Evolutionary conservation across 768 basidiomycete species (phyloP).

Genomic region (Pleurotus sapidus): DNA sequence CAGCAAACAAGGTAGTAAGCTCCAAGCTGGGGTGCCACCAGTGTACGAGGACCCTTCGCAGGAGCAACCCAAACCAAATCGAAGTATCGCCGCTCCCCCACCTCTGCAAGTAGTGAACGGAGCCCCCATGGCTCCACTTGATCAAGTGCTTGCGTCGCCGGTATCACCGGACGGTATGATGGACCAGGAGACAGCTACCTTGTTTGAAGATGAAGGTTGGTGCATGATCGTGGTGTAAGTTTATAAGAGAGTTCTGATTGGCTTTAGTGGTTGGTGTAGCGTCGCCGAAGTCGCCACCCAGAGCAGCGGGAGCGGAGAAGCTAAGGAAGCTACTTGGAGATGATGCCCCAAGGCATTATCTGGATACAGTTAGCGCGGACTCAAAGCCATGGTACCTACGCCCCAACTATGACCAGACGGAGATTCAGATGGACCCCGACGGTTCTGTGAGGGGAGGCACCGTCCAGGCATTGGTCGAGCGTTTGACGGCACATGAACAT

Average conservation of each 20-base stretch:
- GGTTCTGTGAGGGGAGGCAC: conserved; percentile 86
- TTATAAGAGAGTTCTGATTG: neutral
- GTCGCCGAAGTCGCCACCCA: conserved; percentile 26
- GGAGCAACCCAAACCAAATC: neutral
- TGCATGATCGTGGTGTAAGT: neutral
- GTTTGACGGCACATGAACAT: conserved; percentile 87
- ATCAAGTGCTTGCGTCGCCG: conserved; percentile 2
- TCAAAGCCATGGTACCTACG: conserved; percentile 80
- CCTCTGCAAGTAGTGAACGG: conserved; percentile 18
- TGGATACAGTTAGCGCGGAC: conserved; percentile 41
- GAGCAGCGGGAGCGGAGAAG: conserved; percentile 45
- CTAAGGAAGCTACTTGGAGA: conserved; percentile 67
- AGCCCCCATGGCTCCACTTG: conserved; percentile 10
- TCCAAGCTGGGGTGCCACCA: conserved; percentile 15
- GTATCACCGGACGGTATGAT: conserved; percentile 1
- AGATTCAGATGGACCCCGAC: conserved; percentile 83
- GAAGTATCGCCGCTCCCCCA: neutral
- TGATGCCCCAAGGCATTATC: conserved; percentile 32
- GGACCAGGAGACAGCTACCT: conserved; percentile 19
- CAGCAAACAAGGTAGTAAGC: conserved; percentile 32
- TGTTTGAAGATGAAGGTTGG: conserved; percentile 40
- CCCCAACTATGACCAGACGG: conserved; percentile 72
- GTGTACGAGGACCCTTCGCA: neutral
- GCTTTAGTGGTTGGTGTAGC: conserved; percentile 8
- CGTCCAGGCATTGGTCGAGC: conserved; percentile 80